Base-by-base conservation (phyloP, 371 early-diverging fungal species). In the Circinella minor region DNA sequence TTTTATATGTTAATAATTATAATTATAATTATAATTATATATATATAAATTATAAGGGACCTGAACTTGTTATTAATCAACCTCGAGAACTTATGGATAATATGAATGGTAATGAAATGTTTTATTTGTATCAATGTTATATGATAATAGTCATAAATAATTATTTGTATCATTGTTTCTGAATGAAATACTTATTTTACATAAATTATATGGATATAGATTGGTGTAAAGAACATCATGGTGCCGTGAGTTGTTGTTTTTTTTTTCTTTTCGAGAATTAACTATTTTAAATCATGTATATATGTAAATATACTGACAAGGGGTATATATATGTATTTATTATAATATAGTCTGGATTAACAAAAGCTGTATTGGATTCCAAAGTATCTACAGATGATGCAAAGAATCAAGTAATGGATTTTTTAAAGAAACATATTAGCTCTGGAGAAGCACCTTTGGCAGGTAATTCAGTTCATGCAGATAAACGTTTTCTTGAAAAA, bases 391-490 rank as follows among this genome's bases (percentile, higher is more conserved):
- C 86, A 36, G 74, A 74, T n/a, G 83, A 94, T 49, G 98, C 98
- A 1, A 89, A 96, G 72, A 61, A 74, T 4, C 81, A 84, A 54
- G 88, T 98, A 18, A 75, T 94, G 15, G 83, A 77, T 0, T 94
- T 96, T 72, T 81, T 98, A 61, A 81, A 90, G 67, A 37, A 80
- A 46, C 89, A 95, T 78, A 82, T 95, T 61, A 85, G 89, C 5
- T 57, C 77, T 6, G 80, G 92, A 14, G 78, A 81, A 3, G 95
- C 91, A 0, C 88, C 93, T 14, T 80, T 98, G 49, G 96, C 95
- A 0, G 98, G 98, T n/a, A 98, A 96, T 82, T 92, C 95, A 38
- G 96, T 96, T 4, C 95, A 97, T 77, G 93, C 89, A 18, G 98
- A 98, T 74, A 91, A 92, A 69, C 85, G 83, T 43, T 98, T 97